Conservation (phyloP, 768 basidiomycete genomes). For the Leccinum olivaceopallidum region DNA sequence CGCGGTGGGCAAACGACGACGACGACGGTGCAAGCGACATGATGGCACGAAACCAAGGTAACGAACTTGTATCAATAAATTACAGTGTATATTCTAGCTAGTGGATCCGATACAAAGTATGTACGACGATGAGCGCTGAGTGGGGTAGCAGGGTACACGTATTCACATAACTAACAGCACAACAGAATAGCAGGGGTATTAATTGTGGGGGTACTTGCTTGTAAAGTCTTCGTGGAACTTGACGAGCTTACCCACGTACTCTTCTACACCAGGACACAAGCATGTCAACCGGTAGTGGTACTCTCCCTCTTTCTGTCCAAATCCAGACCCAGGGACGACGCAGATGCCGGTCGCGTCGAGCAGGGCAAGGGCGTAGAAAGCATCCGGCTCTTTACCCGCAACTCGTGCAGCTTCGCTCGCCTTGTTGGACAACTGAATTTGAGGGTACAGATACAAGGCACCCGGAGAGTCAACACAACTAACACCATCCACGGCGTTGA, state of each 20-base stretch:
- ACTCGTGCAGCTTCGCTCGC: conserved; percentile 73
- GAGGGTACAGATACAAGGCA: conserved; percentile 92
- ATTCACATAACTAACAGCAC: not conserved
- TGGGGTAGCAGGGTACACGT: not conserved
- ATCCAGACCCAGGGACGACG: conserved; percentile 91
- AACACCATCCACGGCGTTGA: conserved; percentile 84
- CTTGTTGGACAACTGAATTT: conserved; percentile 68
- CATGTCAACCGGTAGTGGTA: conserved; percentile 94
- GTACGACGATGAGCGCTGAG: conserved; percentile 1
- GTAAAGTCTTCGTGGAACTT: conserved; percentile 66
- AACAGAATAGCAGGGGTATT: conserved; percentile 9
- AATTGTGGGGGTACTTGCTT: conserved; percentile 41
- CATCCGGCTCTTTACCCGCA: conserved; percentile 81
- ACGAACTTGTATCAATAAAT: not conserved
- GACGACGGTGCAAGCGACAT: conserved; percentile 22
- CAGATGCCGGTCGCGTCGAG: conserved; percentile 92
- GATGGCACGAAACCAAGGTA: not conserved
- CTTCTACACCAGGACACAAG: conserved; percentile 91
- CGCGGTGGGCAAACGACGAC: conserved; percentile 49
- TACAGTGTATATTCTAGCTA: conserved; percentile 2
- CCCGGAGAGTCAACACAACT: conserved; percentile 89
- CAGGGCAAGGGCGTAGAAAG: conserved; percentile 81
- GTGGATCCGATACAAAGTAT: conserved; percentile 1
- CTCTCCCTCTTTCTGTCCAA: conserved; percentile 90
- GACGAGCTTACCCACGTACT: conserved; percentile 86